These are phyloP conservation scores for Leptographium galeiforme DNA, from an alignment of 2,329 filamentous ascomycete species.

Conservation along the genomic window DNA sequence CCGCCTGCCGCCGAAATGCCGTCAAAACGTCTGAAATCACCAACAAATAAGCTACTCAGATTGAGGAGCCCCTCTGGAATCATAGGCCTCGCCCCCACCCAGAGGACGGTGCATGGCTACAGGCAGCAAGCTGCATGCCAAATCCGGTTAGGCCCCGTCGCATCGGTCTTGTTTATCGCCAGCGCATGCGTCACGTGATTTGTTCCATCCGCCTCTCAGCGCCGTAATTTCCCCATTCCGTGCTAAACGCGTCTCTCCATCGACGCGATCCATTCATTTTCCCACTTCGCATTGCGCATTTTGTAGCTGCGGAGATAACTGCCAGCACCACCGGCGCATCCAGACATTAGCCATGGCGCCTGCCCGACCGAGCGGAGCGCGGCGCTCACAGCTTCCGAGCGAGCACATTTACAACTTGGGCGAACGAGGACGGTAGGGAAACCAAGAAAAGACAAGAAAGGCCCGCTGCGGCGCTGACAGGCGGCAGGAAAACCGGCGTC, in stretches of 20 bases:
- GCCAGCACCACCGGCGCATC: background rate
- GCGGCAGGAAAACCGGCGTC: conserved; percentile 73
- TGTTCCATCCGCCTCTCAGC: background rate
- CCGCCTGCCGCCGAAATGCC: too few relatives aligned
- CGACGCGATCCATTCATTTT: background rate
- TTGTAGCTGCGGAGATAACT: background rate
- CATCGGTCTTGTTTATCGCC: too few relatives aligned
- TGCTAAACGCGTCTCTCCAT: background rate
- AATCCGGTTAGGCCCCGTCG: too few relatives aligned
- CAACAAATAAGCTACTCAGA: too few relatives aligned
- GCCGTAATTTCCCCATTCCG: background rate
- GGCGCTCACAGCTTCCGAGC: conserved; percentile 24
- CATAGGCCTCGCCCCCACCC: too few relatives aligned
- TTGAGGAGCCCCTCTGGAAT: too few relatives aligned
- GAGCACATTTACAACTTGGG: conserved; percentile 37
- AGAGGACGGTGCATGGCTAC: too few relatives aligned
- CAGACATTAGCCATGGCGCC: conserved; percentile 22
- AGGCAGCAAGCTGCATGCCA: too few relatives aligned
- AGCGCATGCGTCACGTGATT: background rate
- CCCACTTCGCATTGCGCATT: background rate
- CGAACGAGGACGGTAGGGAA: conserved; percentile 31
- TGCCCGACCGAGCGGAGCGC: conserved; percentile 20
- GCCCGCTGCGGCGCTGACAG: background rate
- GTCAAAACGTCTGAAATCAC: too few relatives aligned
- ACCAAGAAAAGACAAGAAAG: background rate